phyloP scores from a whole-genome alignment of 108 stramenopile genomes.

The Licmophora abbreviata region DNA sequence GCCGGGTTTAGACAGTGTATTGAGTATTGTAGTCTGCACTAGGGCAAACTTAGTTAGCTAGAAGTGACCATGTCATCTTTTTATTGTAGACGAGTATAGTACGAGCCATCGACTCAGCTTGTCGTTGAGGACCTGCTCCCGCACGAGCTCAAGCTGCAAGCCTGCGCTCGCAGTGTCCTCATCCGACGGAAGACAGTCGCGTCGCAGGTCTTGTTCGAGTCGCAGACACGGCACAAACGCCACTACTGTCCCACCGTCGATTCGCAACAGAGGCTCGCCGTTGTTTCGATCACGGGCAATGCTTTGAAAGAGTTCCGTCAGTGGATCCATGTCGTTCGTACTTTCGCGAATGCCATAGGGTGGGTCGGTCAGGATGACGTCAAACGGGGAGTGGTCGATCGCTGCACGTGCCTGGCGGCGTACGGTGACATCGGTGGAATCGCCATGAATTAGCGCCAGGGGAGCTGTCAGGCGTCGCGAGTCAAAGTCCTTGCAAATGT shows the following conservation, averaged over 20 bases:
- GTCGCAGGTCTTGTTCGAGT: slow-evolving; percentile 22
- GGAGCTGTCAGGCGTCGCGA: slow-evolving; percentile 48
- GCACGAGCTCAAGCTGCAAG: slow-evolving; percentile 26
- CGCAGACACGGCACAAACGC: slow-evolving; percentile 65
- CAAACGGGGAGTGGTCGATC: slow-evolving; percentile 47
- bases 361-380: slow-evolving; percentile 70
- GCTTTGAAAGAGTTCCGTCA: slow-evolving; percentile 41
- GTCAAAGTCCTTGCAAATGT: slow-evolving; percentile 65
- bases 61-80: too few species aligned
- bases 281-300: slow-evolving; percentile 38
- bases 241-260: slow-evolving; percentile 42
- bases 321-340: slow-evolving; percentile 18
- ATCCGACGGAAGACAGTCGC: slow-evolving; percentile 30
- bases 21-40: too few species aligned
- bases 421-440: slow-evolving; percentile 36
- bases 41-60: too few species aligned
- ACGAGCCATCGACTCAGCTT: slow-evolving; percentile 69
- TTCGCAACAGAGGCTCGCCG: slow-evolving; percentile 36
- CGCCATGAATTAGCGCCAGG: slow-evolving; percentile 49
- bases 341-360: slow-evolving; percentile 74
- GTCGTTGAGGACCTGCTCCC: slow-evolving; percentile 57
- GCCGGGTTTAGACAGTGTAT: too few species aligned
- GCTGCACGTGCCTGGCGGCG: slow-evolving; percentile 38
- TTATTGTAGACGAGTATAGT: slow-evolving; percentile 17
- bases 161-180: slow-evolving; percentile 32